phyloP scores from a whole-genome alignment of 192 early-diverging fungal species.

The Coemansia sp. region DNA sequence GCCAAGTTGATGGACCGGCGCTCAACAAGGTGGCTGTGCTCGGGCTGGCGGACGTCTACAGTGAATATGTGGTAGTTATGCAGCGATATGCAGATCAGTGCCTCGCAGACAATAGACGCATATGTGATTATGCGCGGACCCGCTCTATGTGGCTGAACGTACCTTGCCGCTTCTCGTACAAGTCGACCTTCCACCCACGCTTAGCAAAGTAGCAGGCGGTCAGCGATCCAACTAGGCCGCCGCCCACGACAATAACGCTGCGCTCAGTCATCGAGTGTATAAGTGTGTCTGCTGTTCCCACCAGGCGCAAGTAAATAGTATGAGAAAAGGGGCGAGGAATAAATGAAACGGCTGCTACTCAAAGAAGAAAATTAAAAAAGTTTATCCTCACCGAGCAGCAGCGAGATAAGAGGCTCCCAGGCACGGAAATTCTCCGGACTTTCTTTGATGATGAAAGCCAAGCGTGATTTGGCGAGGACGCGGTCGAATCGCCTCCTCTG shows the following conservation, averaged over 20 bases:
- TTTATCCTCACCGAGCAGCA: too few species aligned
- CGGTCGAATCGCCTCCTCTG: too few species aligned
- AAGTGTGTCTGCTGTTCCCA: not conserved
- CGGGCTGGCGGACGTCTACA: conserved; percentile 67
- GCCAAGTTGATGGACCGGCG: conserved; percentile 95
- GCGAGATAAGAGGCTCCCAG: not conserved
- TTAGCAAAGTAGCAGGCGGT: conserved; percentile 89
- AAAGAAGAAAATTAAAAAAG: not conserved
- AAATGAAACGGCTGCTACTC: too few species aligned
- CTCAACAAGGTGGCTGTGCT: conserved; percentile 56
- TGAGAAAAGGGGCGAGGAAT: too few species aligned
- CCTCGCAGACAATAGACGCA: not conserved
- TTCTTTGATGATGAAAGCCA: too few species aligned
- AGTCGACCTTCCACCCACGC: conserved; percentile 85
- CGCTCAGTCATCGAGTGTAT: conserved; percentile 22
- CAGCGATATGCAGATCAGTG: not conserved
- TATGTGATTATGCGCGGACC: conserved; percentile 2
- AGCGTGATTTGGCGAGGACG: too few species aligned
- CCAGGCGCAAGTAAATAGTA: not conserved
- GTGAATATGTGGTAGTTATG: not conserved
- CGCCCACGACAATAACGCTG: conserved; percentile 75
- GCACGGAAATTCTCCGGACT: conserved; percentile 1
- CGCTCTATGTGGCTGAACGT: conserved; percentile 1
- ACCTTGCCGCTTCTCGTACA: conserved; percentile 82
- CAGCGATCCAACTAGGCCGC: conserved; percentile 92